Percentiles rank a stretch among this genome's conserved stretches.
Conservation (phyloP, 73 alveolate genomes). For the Symbiodinium pilosum region DNA sequence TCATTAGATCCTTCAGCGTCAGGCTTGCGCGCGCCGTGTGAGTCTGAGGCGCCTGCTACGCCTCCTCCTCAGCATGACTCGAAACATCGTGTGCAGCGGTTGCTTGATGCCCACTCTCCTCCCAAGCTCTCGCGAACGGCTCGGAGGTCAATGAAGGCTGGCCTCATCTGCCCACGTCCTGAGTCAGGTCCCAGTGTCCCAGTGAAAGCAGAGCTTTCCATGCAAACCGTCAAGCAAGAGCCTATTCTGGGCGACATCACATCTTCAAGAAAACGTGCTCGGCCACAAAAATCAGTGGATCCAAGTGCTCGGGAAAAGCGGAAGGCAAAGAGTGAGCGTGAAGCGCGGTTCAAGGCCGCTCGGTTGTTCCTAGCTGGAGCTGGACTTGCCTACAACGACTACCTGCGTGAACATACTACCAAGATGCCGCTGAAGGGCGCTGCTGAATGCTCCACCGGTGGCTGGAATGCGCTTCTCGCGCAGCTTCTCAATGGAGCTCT, state of each 20-base stretch:
- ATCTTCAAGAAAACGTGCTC: too few relatives aligned
- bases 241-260: neutral
- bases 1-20: too few relatives aligned
- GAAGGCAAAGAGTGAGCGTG: neutral
- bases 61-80: too few relatives aligned
- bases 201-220: neutral
- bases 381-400: neutral
- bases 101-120: neutral
- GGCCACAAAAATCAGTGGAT: too few relatives aligned
- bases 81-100: too few relatives aligned
- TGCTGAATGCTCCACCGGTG: neutral
- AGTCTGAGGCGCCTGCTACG: too few relatives aligned
- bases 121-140: neutral
- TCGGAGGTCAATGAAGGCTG: neutral
- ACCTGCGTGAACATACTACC: neutral
- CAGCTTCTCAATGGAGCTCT: neutral
- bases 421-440: neutral
- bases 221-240: neutral
- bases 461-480: neutral
- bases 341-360: neutral
- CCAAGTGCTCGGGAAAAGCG: neutral
- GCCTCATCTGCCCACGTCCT: neutral
- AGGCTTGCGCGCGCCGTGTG: too few relatives aligned
- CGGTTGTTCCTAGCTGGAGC: neutral
- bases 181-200: neutral